Evolutionary conservation across 768 basidiomycete species (phyloP), one percentile per base, ranked within the genome.

Genomic region (Kwoniella newhampshirensis): DNA sequence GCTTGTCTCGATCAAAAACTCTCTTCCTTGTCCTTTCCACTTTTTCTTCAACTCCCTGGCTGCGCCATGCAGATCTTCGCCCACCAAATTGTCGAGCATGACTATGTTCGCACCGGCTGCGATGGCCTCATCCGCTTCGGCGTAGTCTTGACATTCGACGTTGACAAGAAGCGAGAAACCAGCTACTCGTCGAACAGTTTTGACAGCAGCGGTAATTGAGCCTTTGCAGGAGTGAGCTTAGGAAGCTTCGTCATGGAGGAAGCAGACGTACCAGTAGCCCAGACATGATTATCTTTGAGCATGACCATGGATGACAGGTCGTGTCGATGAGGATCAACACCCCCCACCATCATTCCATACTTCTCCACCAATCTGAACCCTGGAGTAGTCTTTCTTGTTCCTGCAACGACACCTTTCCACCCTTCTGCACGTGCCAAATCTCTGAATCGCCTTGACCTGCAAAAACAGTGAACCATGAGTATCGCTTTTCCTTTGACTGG

Each of bases 271-370:
- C 92, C 92, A 40, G 86, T 88, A 2, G 92, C 94, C 93, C 92
- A 97, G 72, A 98, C 89, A 74, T 99, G 96, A 74, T 99, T 99
- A 69, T 99, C 96, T 78, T 98, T 98, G 69, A 99, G 84, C 96
- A 99, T 99, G 71, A 99, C 93, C 96, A 99, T 98, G 74, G 88
- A 89, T 26, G 89, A 92, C n/a, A 98, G 81, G 76, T 98, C 93
- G 65, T 96, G 87, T 21, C 96, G 84, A 79, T 99, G 96, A 8
- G 89, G 80, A 74, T 99, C 94, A 67, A 97, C 87, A 5, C 96
- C 96, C 17, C 96, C 96, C 13, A 98, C 90, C 42, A 98, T 66
- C 96, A 99, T 98, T 3, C 87, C 96, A 74, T 99, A 97, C 77
- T 99, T 99, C 77, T 99, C 96, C 4, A 98, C 93, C 27, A 97